A percentile compares a stretch with the other conserved stretches of the same genome.
These are phyloP conservation scores for Metschnikowia lachancei DNA, from an alignment of 805 yeast species.

Conservation along the genomic window DNA sequence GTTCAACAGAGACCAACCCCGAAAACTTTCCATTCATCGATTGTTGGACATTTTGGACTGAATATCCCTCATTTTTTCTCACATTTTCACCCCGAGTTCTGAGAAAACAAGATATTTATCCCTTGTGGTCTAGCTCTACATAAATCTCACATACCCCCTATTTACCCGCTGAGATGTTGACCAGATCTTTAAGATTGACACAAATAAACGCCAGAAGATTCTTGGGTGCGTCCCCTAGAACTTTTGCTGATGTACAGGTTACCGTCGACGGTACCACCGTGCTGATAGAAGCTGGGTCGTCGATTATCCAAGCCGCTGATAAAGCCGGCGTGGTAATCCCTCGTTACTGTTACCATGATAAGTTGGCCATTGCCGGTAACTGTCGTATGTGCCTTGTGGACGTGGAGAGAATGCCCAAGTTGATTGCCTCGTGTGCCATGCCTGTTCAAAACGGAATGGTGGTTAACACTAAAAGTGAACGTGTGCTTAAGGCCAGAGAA, in stretches of 20 bases:
- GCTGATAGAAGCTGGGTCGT: conserved; percentile 78
- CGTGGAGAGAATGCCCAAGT: conserved; percentile 83
- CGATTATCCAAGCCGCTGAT: conserved; percentile 88
- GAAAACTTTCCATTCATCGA: too few species aligned
- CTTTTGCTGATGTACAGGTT: conserved; percentile 53
- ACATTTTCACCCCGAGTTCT: too few species aligned
- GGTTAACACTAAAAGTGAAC: conserved; percentile 72
- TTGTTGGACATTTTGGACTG: too few species aligned
- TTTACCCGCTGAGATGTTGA: conserved; percentile 10
- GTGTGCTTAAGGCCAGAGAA: conserved; percentile 79
- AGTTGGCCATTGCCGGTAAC: conserved; percentile 86
- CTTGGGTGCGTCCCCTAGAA: conserved; percentile 32
- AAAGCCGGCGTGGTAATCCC: conserved; percentile 87
- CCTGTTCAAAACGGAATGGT: conserved; percentile 92
- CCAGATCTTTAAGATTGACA: conserved; percentile 17
- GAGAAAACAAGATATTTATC: too few species aligned
- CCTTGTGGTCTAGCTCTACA: too few species aligned
- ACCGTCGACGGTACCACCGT: conserved; percentile 72
- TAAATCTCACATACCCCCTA: too few species aligned
- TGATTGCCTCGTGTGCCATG: conserved; percentile 88
- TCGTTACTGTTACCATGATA: conserved; percentile 88
- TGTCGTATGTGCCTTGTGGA: conserved; percentile 93
- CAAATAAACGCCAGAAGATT: conserved; percentile 11
- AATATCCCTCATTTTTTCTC: too few species aligned
- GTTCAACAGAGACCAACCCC: too few species aligned